phyloP scores from a whole-genome alignment of 805 yeast species.

The Sugiyamaella qingdaonensis region DNA sequence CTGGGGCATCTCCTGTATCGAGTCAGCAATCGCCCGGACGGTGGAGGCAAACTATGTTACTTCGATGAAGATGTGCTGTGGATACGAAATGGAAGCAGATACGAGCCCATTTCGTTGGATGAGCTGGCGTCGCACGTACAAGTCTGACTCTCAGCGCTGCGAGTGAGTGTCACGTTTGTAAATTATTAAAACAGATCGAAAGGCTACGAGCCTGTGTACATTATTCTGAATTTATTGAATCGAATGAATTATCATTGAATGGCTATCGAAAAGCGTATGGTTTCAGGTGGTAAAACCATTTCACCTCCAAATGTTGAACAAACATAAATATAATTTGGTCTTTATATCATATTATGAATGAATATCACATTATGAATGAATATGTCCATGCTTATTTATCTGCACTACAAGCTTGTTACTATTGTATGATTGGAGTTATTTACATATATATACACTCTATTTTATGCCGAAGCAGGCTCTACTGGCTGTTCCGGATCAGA shows the following conservation, averaged over 20 bases:
- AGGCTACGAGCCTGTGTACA: not conserved
- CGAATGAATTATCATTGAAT: not conserved
- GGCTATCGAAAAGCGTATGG: too few relatives aligned
- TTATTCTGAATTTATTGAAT: too few relatives aligned
- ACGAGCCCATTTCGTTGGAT: constrained; percentile 21
- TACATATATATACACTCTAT: not conserved
- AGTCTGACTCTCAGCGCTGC: not conserved
- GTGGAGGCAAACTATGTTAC: constrained; percentile 41
- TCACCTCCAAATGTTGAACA: too few relatives aligned
- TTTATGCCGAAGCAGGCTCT: constrained; percentile 8
- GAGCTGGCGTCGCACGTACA: constrained; percentile 11
- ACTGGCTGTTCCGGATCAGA: constrained; percentile 11
- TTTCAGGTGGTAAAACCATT: too few relatives aligned
- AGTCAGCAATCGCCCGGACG: constrained; percentile 34
- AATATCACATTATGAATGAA: too few relatives aligned
- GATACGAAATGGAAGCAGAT: constrained; percentile 30
- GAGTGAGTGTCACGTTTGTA: too few relatives aligned
- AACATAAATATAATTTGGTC: too few relatives aligned
- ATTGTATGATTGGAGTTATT: not conserved
- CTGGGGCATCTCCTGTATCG: constrained; percentile 45
- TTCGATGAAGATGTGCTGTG: constrained; percentile 66
- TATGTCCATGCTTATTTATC: not conserved
- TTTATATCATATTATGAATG: too few relatives aligned
- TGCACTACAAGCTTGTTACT: not conserved
- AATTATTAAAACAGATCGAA: not conserved